phyloP scores from a whole-genome alignment of 352 stramenopile species.

The Thalassiosira livingstoniorum region DNA sequence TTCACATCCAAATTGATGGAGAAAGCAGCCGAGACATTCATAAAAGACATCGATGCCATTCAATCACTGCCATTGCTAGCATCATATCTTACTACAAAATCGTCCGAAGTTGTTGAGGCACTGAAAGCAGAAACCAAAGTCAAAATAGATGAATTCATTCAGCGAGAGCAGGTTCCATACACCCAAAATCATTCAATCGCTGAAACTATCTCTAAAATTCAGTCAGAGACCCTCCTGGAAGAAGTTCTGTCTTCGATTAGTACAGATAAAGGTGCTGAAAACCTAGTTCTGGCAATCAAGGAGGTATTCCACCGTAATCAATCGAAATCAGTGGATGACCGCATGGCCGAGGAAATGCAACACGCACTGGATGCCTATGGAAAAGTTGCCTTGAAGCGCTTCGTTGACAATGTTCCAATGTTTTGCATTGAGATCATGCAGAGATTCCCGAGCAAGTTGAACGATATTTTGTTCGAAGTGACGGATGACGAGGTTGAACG shows the following conservation, averaged over 20 bases:
- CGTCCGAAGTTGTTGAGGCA: no score
- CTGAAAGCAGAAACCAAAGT: no score
- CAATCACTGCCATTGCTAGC: no score
- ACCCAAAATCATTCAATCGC: slow-evolving; percentile 78
- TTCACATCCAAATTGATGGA: no score
- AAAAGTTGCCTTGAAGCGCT: slow-evolving; percentile 69
- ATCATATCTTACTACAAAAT: no score
- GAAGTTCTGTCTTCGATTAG: slow-evolving; percentile 12
- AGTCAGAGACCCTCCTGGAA: slow-evolving; percentile 47
- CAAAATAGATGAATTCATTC: no score
- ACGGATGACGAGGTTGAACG: slow-evolving; percentile 44
- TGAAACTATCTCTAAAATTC: slow-evolving; percentile 63
- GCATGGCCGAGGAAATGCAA: slow-evolving; percentile 80
- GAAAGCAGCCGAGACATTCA: no score
- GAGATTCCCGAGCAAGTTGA: slow-evolving; percentile 33
- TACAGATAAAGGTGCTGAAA: not conserved
- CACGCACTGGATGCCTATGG: slow-evolving; percentile 75
- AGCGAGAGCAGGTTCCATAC: slow-evolving; percentile 64
- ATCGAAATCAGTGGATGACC: slow-evolving; percentile 61
- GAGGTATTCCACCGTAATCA: slow-evolving; percentile 68
- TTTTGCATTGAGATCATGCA: slow-evolving; percentile 66
- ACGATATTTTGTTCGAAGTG: slow-evolving; percentile 25
- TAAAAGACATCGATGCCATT: no score
- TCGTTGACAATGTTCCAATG: slow-evolving; percentile 77
- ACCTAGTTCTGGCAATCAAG: slow-evolving; percentile 53